phyloP scores from a whole-genome alignment of 768 basidiomycete genomes.

The Mycena maculata region DNA sequence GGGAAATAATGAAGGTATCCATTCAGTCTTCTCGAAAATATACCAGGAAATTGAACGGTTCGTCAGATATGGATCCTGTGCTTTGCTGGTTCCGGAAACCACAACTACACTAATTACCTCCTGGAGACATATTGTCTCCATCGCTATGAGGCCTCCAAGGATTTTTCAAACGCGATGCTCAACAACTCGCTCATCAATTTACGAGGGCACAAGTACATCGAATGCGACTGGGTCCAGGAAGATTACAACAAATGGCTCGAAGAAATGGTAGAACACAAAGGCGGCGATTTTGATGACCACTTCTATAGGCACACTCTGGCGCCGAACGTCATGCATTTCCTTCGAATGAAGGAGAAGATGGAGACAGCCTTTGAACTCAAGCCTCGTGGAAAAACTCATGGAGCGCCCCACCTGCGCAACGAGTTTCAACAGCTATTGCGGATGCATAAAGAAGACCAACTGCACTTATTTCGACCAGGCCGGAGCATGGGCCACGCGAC shows the following conservation, averaged over 20 bases:
- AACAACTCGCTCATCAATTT: conserved; percentile 35
- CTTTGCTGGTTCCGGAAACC: conserved; percentile 1
- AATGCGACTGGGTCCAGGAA: conserved; percentile 18
- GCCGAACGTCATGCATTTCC: conserved; percentile 23
- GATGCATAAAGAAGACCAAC: conserved; percentile 10
- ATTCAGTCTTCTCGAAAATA: too few relatives aligned
- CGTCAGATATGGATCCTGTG: not conserved
- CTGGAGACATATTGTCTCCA: conserved; percentile 23
- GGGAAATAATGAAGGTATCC: conserved; percentile 14
- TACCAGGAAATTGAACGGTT: too few relatives aligned
- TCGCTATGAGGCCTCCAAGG: conserved; percentile 20
- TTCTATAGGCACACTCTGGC: conserved; percentile 24
- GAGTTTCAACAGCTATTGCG: conserved; percentile 19
- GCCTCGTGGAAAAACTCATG: conserved; percentile 11
- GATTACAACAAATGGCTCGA: conserved; percentile 33
- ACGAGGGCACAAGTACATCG: not conserved
- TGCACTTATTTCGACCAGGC: not conserved
- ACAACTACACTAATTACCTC: conserved; percentile 11
- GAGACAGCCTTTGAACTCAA: conserved; percentile 12
- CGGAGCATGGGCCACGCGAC: not conserved
- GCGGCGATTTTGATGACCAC: conserved; percentile 24
- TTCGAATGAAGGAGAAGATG: not conserved
- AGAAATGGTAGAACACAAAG: conserved; percentile 19
- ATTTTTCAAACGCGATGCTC: conserved; percentile 22
- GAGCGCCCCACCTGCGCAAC: conserved; percentile 12